Base-by-base conservation (phyloP, 2,329 filamentous ascomycete genomes). In the Colletotrichum gigasporum region DNA sequence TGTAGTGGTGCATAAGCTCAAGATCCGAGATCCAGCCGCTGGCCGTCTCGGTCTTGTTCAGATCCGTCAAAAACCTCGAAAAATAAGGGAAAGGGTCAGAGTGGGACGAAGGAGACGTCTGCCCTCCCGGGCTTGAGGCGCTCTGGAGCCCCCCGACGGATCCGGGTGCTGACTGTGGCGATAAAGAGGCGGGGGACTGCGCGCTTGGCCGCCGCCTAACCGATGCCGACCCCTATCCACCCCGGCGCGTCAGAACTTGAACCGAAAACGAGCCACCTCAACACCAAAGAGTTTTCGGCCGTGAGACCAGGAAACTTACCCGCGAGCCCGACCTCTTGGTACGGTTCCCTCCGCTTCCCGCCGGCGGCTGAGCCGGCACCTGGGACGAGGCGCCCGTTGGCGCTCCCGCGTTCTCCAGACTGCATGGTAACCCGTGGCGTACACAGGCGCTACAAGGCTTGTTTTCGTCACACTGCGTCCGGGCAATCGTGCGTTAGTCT, bases 381-480 rank as follows among this genome's bases (percentile, higher is more conserved):
- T 55, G 62, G 5, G 48, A 62, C 10, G 62, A 48, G 11, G 8
- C 28, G 16, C 48, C 24, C 5, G 42, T 44, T n/a, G 48, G 28
- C 42, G 56, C 44, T 51, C 48, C 62, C 28, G 35, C 12, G 42
- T 39, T 61, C n/a, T 65, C 56, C 18, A 65, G 35, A 61, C 75
- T 74, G 62, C 77, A 79, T n/a, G 71, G 60, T 9, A 79, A 67
- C 16, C 71, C 70, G 54, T 79, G 78, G 47, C 76, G 72, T 6
- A 73, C 67, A 50, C 78, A 80, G 2, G 76, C 76, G n/a, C 67
- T 71, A 60, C 78, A 79, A 3, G 78, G 78, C n/a, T 68, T 70
- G 9, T 71, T 71, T 62, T 80, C 78, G 50, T 80, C 76, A 65
- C 78, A 80, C 78, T 79, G 47, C 16, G 48, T 50, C 26, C n/a